Conservation (phyloP, 768 basidiomycete genomes). For the Russula vinacea region DNA sequence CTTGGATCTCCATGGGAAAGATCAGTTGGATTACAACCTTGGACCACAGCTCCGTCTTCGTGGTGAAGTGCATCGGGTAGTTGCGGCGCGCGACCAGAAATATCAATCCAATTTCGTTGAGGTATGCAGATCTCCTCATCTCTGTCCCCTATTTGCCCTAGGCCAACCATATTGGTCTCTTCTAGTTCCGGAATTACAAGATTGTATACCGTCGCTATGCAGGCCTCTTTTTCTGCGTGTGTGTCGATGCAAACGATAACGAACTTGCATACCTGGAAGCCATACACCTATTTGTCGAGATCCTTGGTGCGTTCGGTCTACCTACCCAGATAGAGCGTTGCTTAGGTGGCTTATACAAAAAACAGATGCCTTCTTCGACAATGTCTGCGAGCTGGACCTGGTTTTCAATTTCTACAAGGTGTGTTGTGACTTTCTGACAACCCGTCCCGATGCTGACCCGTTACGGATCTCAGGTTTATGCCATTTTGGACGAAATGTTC, state of each 20-base stretch:
- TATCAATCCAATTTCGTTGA: conserved; percentile 99
- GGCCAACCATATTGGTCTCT: conserved; percentile 17
- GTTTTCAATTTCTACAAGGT: conserved; percentile 99
- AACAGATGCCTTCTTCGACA: conserved; percentile 95
- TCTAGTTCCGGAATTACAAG: conserved; percentile 95
- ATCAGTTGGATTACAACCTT: neutral
- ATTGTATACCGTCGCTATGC: conserved; percentile 96
- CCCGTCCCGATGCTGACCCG: neutral
- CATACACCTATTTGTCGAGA: conserved; percentile 97
- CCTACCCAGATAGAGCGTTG: conserved; percentile 6
- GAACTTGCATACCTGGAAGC: conserved; percentile 96
- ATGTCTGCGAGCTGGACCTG: conserved; percentile 95
- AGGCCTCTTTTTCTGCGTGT: conserved; percentile 96
- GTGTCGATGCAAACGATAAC: conserved; percentile 97
- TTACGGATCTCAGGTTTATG: conserved; percentile 68
- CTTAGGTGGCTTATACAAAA: conserved; percentile 8
- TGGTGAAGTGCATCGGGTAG: conserved; percentile 93
- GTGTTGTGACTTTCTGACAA: conserved; percentile 10
- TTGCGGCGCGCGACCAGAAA: conserved; percentile 96
- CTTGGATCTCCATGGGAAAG: neutral
- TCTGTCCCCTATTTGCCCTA: conserved; percentile 6
- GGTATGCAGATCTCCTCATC: conserved; percentile 46
- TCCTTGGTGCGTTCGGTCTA: conserved; percentile 64
- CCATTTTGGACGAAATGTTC: conserved; percentile 97
- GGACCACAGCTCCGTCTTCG: conserved; percentile 74